phyloP scores from a whole-genome alignment of 345 rosid genomes.

The Sonneratia caseolaris region DNA sequence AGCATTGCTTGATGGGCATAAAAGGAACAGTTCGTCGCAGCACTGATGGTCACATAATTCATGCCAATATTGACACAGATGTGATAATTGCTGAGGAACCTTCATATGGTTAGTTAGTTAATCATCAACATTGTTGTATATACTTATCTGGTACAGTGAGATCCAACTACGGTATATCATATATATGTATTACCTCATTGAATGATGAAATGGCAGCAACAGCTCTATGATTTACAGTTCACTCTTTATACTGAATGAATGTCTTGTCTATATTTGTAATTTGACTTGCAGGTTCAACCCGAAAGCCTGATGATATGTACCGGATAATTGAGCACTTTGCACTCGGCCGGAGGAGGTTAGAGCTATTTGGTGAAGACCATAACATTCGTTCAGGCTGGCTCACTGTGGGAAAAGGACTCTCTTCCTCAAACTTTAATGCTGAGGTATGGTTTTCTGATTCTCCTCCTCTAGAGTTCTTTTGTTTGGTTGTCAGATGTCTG shows the following conservation, averaged over 20 bases:
- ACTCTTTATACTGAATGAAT: not conserved
- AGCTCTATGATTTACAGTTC: not conserved
- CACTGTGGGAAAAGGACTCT: constrained; percentile 79
- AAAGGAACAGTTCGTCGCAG: constrained; percentile 98
- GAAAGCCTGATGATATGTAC: constrained; percentile 99
- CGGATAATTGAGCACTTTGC: constrained; percentile 94
- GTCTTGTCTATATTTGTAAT: not conserved
- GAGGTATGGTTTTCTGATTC: constrained; percentile 38
- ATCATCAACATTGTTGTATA: not conserved
- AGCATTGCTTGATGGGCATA: constrained; percentile 99
- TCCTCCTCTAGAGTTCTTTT: not conserved
- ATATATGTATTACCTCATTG: not conserved
- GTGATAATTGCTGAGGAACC: constrained; percentile 99
- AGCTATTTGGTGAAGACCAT: constrained; percentile 96
- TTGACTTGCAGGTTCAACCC: constrained; percentile 65
- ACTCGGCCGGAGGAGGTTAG: constrained; percentile 93
- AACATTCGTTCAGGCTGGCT: constrained; percentile 94
- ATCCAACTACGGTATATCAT: not conserved
- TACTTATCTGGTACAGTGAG: not conserved
- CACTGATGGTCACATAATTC: constrained; percentile 97
- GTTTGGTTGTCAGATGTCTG: not conserved
- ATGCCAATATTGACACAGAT: constrained; percentile 96
- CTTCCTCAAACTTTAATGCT: constrained; percentile 74
- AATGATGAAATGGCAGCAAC: not conserved
- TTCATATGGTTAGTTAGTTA: constrained; percentile 64